These are phyloP conservation scores for Ceratocystis harringtonii DNA, from an alignment of 2,329 filamentous ascomycete genomes.

Conservation along the genomic window DNA sequence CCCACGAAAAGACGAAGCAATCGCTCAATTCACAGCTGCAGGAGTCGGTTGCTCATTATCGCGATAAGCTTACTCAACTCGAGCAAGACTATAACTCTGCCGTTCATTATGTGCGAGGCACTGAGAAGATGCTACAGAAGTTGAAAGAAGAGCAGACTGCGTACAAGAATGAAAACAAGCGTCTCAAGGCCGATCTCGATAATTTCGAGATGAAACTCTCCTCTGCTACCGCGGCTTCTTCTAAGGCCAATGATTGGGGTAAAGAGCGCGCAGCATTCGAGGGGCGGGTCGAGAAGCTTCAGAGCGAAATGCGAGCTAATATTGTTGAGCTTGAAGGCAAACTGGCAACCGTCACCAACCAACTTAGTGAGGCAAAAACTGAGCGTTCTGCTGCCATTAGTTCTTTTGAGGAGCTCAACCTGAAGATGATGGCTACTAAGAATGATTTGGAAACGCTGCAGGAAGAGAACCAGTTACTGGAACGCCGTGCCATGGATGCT, in stretches of 20 bases:
- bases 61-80: slow-evolving; percentile 82
- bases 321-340: slow-evolving; percentile 56
- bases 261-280: slow-evolving; percentile 54
- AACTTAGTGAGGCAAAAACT: slow-evolving; percentile 48
- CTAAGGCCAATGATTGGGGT: slow-evolving; percentile 52
- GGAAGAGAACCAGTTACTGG: slow-evolving; percentile 64
- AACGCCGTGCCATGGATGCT: slow-evolving; percentile 73
- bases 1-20: slow-evolving; percentile 73
- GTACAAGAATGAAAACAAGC: slow-evolving; percentile 74
- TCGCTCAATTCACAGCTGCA: slow-evolving; percentile 65
- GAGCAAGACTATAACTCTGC: slow-evolving; percentile 97
- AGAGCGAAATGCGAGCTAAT: slow-evolving; percentile 52
- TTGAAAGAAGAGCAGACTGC: slow-evolving; percentile 95
- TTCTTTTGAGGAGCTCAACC: slow-evolving; percentile 37
- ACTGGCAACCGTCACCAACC: slow-evolving; percentile 50
- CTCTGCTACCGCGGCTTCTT: slow-evolving; percentile 24
- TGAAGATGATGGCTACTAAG: slow-evolving; percentile 44
- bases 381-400: slow-evolving; percentile 55
- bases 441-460: slow-evolving; percentile 68
- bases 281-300: slow-evolving; percentile 51
- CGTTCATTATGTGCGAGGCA: slow-evolving; percentile 94
- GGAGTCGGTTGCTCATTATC: slow-evolving; percentile 76
- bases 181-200: slow-evolving; percentile 69
- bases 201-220: slow-evolving; percentile 42
- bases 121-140: slow-evolving; percentile 97